Base-by-base conservation (phyloP, 2,329 filamentous ascomycete species). In the Penicillium italicum region DNA sequence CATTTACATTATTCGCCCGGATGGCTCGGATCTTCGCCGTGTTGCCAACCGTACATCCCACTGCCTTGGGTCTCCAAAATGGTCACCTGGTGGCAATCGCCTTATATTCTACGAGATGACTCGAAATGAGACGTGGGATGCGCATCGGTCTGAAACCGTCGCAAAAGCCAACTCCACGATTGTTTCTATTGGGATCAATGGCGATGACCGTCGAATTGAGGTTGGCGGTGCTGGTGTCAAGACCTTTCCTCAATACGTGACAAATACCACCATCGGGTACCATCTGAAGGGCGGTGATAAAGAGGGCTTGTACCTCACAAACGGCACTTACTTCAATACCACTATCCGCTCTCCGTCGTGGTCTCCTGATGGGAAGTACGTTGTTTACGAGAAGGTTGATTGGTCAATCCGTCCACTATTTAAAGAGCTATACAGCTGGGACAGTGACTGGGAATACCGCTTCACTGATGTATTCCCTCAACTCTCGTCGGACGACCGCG, bases 401-500 rank as follows among this genome's bases (percentile, higher is more conserved):
- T 74, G 68, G 64, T 57, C 64, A 4, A 60, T 64, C 10, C 74
- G 74, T 4, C 60, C 70, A 1, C 67, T 71, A 49, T 70, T 72
- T 11, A 73, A 74, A 60, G 40, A 65, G 40, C 65, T 77, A 6
- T 77, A 72, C 58, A 72, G 68, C 57, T 78, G 69, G 68, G 72
- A 77, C 40, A 34, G 40, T 7, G 70, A 75, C 5, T 77, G 70
- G 70, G 76, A 77, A 5, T 77, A 77, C 56, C 70, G 73, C 20
- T 75, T 75, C 66, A 76, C 69, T 42, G 75, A 78, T 50, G 73
- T 78, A 3, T 77, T 78, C 62, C 75, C 76, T 0, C 62, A 69
- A 42, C 58, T 73, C 16, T 62, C 61, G 3, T 65, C 62, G 9
- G 49, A 61, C 2, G 59, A 68, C 33, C 62, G 57, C 1, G 61